Base-by-base conservation (phyloP, 2,329 filamentous ascomycete species). In the Phaeosphaeriaceae sp. region DNA sequence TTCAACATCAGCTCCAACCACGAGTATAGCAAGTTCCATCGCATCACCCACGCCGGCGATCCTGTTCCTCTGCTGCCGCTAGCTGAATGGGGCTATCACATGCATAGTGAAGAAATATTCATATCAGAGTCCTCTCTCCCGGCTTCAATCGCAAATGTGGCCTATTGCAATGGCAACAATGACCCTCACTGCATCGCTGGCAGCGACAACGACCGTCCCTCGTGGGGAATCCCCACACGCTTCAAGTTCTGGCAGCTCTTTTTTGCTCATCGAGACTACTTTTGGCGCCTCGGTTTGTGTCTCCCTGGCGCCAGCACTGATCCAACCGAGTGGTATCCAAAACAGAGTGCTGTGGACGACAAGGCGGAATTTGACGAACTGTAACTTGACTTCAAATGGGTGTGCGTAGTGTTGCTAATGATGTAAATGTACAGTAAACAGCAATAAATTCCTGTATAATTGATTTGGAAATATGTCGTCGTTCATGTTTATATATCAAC, bases 261-360 rank as follows among this genome's bases (percentile, higher is more conserved):
- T 67, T 96, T 95, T 73, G 89, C 92, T 1, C 94, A 99, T 75
- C 80, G 94, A 32, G 94, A 99, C 76, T 99, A 99, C 73, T 97
- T 99, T 74, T 96, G 91, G 90, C 82, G 94, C 48, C 74, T 99
- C 44, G 94, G 94, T 0, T 77, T 97, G 26, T 99, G 94, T 75
- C 79, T 97, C 2, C 92, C 43, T 17, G 21, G 33, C 33, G 43
- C 93, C 0, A 88, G 88, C 11, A 89, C 89, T 11, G 87, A 88
- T 68, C 86, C 87, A 2, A 77, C 79, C 37, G 83, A 89, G 60
- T 89, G 87, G 87, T 83, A 73, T 50, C 64, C 68, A 1, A 60
- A 60, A 34, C 52, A 55, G 33, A 50, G 42, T 15, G 49, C 48
- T 45, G 60, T 49, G 8, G 52, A 56, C 4, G n/a, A n/a, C n/a